Evolutionary conservation across 2,329 filamentous ascomycete species (phyloP).

Genomic region (Venturia pyrina): DNA sequence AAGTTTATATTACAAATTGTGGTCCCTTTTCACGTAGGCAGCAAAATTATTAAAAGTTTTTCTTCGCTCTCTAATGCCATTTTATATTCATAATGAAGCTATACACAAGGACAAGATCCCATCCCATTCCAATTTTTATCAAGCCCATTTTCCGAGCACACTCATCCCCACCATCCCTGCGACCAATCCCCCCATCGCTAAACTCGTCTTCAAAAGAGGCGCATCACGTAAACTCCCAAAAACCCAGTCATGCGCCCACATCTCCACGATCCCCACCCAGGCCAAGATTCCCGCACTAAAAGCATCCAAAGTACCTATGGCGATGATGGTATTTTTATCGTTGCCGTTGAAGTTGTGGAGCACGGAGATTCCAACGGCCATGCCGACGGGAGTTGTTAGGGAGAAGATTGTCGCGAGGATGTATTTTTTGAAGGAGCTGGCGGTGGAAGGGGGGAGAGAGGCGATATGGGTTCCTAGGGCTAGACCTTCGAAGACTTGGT

Average conservation of each 20-base stretch:
- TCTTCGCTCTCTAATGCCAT: background rate
- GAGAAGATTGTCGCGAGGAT: constrained; percentile 55
- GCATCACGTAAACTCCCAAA: constrained; percentile 40
- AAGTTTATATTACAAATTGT: background rate
- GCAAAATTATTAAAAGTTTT: background rate
- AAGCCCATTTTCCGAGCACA: constrained; percentile 64
- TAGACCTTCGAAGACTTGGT: constrained; percentile 69
- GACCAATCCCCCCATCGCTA: constrained; percentile 46
- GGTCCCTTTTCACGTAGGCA: background rate
- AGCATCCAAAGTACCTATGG: constrained; percentile 64
- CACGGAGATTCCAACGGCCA: constrained; percentile 70
- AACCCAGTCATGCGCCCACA: constrained; percentile 70
- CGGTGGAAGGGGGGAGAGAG: constrained; percentile 34
- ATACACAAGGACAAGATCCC: too few relatives aligned
- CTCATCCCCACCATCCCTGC: constrained; percentile 60
- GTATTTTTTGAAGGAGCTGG: constrained; percentile 39
- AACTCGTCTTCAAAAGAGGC: constrained; percentile 35
- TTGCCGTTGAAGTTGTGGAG: constrained; percentile 64
- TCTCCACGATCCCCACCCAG: constrained; percentile 74
- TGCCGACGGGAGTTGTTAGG: constrained; percentile 64
- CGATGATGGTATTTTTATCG: constrained; percentile 55
- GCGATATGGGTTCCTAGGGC: constrained; percentile 64
- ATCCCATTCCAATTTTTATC: background rate
- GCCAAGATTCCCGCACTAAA: constrained; percentile 64
- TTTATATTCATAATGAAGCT: background rate